Conservation (phyloP, 176 grass and related monocot genomes). For the Chloris gayana region DNA sequence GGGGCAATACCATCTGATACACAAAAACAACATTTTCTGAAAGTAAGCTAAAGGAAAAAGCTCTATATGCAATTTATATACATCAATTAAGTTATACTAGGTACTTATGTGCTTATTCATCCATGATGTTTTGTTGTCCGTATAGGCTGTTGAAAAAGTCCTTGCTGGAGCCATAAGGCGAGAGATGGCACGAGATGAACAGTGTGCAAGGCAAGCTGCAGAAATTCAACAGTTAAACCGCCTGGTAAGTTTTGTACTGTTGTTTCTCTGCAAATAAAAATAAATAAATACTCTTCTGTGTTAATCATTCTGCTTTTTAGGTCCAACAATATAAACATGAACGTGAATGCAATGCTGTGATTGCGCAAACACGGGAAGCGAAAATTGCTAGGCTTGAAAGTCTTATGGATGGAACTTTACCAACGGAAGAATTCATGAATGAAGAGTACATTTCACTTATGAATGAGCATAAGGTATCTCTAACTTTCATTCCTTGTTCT, state of each 20-base stretch:
- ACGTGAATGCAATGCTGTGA: constrained; percentile 93
- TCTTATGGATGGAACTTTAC: constrained; percentile 97
- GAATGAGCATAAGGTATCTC: constrained; percentile 86
- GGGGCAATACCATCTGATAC: constrained; percentile 47
- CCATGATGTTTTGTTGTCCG: constrained; percentile 33
- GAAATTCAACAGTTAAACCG: constrained; percentile 90
- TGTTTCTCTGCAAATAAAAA: constrained; percentile 8
- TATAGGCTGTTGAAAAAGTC: constrained; percentile 90
- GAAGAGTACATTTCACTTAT: constrained; percentile 83
- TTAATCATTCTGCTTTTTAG: constrained; percentile 54
- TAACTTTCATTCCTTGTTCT: neutral
- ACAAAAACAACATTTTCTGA: constrained; percentile 60
- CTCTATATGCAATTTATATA: neutral
- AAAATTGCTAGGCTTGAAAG: constrained; percentile 96
- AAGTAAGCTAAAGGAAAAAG: constrained; percentile 54
- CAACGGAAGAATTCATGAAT: constrained; percentile 84
- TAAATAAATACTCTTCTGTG: constrained; percentile 4
- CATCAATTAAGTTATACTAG: neutral
- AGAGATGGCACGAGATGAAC: constrained; percentile 89
- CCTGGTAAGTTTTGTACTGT: constrained; percentile 69
- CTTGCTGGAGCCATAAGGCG: constrained; percentile 89
- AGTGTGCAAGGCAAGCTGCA: constrained; percentile 80
- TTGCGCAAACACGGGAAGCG: constrained; percentile 90
- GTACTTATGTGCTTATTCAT: neutral
- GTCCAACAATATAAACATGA: constrained; percentile 97